Conservation (phyloP, 1,284 basidiomycete genomes). For the Boletus semigastroideus region DNA sequence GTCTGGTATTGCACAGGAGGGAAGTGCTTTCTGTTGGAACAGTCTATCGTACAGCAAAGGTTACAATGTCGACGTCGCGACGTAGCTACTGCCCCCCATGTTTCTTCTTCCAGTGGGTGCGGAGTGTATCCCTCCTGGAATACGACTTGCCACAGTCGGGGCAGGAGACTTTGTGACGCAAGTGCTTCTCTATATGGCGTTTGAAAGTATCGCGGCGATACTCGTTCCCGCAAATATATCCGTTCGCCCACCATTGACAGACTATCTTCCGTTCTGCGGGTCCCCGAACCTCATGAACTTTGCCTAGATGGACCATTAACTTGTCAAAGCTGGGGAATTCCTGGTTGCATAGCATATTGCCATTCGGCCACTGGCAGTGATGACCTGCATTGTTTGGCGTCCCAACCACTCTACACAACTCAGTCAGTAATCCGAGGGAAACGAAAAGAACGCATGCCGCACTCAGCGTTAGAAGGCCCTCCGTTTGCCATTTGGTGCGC, state of each 20-base stretch:
- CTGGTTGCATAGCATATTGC: neutral
- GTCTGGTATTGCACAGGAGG: neutral
- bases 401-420: neutral
- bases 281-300: constrained; percentile 5
- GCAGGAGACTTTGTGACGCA: neutral
- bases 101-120: neutral
- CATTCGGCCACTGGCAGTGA: constrained; percentile 10
- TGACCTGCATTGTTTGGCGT: fast-evolving
- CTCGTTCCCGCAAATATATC: neutral
- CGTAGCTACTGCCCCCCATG: neutral
- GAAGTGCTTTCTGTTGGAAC: neutral
- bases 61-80: neutral
- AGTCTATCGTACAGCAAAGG: neutral
- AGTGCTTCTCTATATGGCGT: constrained; percentile 9
- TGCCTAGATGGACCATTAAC: constrained; percentile 4
- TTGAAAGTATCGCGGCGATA: neutral
- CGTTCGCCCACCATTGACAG: constrained; percentile 5
- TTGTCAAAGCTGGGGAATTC: neutral
- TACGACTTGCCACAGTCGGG: constrained; percentile 8
- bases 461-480: neutral
- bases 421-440: neutral
- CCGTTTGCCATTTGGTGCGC: neutral
- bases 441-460: neutral
- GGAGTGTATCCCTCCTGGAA: constrained; percentile 11
- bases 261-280: fast-evolving